Evolutionary conservation across 331 rosid species (phyloP), one percentile per base, ranked within the genome.

Genomic region (Phaseolus coccineus): DNA sequence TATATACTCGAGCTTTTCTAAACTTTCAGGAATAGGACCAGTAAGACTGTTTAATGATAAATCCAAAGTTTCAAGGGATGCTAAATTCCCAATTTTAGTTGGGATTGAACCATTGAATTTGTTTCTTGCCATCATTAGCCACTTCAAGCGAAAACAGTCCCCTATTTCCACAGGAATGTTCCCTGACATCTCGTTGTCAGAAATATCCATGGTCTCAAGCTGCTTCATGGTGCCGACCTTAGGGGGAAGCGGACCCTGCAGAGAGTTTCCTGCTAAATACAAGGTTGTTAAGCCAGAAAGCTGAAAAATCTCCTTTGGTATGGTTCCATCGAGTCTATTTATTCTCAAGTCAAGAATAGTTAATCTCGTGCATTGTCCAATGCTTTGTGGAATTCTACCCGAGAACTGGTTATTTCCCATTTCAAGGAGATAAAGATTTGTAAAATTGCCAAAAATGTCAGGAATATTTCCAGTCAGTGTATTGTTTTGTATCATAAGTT

Each of bases 1-100:
- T 58, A 84, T 13, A 52, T 33, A 67, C 6, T 12, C 0, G 3
- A 75, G 88, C 22, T 75, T 71, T 73, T 78, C 88, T 33, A 87
- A 59, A 47, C 74, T 79, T 62, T 33, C 2, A 3, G 88, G 88
- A 65, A 87, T 81, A 12, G 71, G 3, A 3, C 90, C 88, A 0
- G 79, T 66, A 19, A 87, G 86, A 69, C 76, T 66, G 81, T 87
- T 84, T 59, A 83, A 87, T 27, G 90, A 87, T 31, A 87, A 14
- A 37, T 84, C 83, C 83, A 87, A 78, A 22, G 63, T 78, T 80
- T 44, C 79, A 22, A 84, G 73, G 24, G 83, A 81, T 3, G 13
- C n/a, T 59, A 84, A 59, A 19, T 75, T 31, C 59, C 80, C 88
- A 13, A 87, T 6, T 14, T 61, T 69, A 30, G 61, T 82, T 8